A percentile compares a stretch with the other conserved stretches of the same genome.
phyloP scores from a whole-genome alignment of 305 asterid genomes.

The Andrographis paniculata region DNA sequence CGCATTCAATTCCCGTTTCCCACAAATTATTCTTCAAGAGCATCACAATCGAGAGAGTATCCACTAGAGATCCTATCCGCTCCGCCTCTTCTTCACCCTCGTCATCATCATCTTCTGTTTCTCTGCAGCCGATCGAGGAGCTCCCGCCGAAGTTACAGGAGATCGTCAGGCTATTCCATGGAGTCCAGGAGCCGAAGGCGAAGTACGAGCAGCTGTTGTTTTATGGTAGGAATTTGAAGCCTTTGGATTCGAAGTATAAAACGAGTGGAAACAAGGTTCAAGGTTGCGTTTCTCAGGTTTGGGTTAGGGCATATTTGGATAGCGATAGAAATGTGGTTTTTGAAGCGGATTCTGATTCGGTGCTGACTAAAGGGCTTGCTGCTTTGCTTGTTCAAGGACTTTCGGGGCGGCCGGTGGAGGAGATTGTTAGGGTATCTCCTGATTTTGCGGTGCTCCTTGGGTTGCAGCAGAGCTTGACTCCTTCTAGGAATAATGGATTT shows the following conservation, averaged over 20 bases:
- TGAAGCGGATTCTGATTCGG: constrained; percentile 77
- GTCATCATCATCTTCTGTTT: constrained; percentile 25
- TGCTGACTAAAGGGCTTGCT: constrained; percentile 71
- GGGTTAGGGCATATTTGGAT: constrained; percentile 66
- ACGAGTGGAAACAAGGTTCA: constrained; percentile 53
- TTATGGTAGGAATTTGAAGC: constrained; percentile 48
- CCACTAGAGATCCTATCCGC: constrained; percentile 28
- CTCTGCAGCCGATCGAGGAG: constrained; percentile 51
- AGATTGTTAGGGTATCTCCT: constrained; percentile 59
- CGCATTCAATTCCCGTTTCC: constrained; percentile 23
- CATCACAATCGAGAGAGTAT: constrained; percentile 34
- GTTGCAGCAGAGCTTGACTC: constrained; percentile 77
- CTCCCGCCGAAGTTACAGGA: constrained; percentile 65
- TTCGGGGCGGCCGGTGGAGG: constrained; percentile 50
- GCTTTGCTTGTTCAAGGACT: constrained; percentile 76
- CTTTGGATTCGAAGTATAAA: constrained; percentile 47
- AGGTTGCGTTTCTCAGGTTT: constrained; percentile 78
- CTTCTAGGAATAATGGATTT: constrained; percentile 81
- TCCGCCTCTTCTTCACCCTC: constrained; percentile 23
- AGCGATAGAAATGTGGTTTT: constrained; percentile 41
- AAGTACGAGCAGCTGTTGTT: constrained; percentile 63
- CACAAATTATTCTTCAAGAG: constrained; percentile 21
- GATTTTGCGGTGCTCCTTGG: constrained; percentile 70
- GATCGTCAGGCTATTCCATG: constrained; percentile 50
- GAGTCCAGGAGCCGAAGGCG: constrained; percentile 56